Evolutionary conservation across 768 basidiomycete species (phyloP), one percentile per base, ranked within the genome.

Genomic region (Plicaturopsis crispa): DNA sequence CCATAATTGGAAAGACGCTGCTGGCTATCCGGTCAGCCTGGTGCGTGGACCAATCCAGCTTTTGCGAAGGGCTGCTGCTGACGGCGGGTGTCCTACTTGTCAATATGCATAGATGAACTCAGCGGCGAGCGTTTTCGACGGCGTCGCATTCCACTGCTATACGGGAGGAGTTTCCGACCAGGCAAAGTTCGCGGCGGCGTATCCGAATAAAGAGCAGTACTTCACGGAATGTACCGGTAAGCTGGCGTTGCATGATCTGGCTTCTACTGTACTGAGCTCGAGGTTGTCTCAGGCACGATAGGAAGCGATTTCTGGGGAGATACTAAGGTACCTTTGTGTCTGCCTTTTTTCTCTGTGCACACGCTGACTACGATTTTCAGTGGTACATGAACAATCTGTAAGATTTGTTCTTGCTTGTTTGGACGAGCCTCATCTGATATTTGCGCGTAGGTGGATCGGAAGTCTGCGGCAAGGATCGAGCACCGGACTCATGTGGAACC

Each of bases 1-100:
- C 48, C 84, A 87, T 48, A 87, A 88, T 49, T 88, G 85, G 85
- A 61, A 68, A n/a, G n/a, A n/a, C n/a, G n/a, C n/a, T n/a, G n/a
- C n/a, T n/a, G n/a, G n/a, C n/a, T n/a, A n/a, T n/a, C n/a, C n/a
- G n/a, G n/a, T n/a, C n/a, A n/a, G n/a, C n/a, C n/a, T n/a, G n/a
- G n/a, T n/a, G n/a, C n/a, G n/a, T n/a, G n/a, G n/a, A n/a, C n/a
- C n/a, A n/a, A n/a, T n/a, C n/a, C n/a, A n/a, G n/a, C n/a, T n/a
- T n/a, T n/a, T n/a, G n/a, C n/a, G n/a, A n/a, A n/a, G n/a, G 42
- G 79, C 80, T 11, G 73, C 63, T 5, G 56, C n/a, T n/a, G n/a
- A n/a, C n/a, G n/a, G n/a, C n/a, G n/a, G n/a, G n/a, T n/a, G n/a
- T n/a, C n/a, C n/a, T n/a, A n/a, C n/a, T n/a, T n/a, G n/a, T n/a